Base-by-base conservation (phyloP, 1,284 basidiomycete genomes). In the Ustilago tritici region DNA sequence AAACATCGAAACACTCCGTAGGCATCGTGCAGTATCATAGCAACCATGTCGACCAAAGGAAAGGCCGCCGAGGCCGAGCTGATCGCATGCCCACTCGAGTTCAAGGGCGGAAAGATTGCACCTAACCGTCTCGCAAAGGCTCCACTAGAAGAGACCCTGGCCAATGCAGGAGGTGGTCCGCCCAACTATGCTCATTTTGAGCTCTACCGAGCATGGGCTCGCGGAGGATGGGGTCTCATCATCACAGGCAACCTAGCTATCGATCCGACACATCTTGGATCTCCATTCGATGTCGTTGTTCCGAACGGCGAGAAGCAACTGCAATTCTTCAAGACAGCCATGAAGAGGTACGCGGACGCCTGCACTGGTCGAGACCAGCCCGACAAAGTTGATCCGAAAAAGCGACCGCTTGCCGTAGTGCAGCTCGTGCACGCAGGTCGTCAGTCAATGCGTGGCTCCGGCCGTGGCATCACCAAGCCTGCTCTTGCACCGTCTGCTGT, bases 241-340 rank as follows among this genome's bases (percentile, higher is more conserved):
- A 88, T 96, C 58, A 95, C 95, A 0, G 89, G 95, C 17, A 98
- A 98, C 80, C 90, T 95, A 1, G 92, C 93, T 78, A 91, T 98
- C 36, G 91, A 91, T 53, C 81, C 84, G 0, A 85, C 88, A 0
- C 94, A 96, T 84, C 89, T 96, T 1, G 90, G 92, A 0, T 89
- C 95, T 10, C 94, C 94, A 1, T 90, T 93, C 69, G 95, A 98
- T 84, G 88, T 95, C 19, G 87, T 91, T 6, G 80, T 95, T 0
- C 92, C 93, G 0, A 70, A 82, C 12, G 74, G 70, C 1, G 66
- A 67, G 6, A 3, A 73, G 90, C 53, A 57, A 59, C 64, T 64
- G 15, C 58, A 86, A 87, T n/a, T 86, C 88, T 61, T 78, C 79
- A 50, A 64, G 66, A 8, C 70, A 66, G 40, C 81, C 72, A 82